These are phyloP conservation scores for Moringa oleifera DNA, from an alignment of 345 rosid genomes.

Conservation along the genomic window DNA sequence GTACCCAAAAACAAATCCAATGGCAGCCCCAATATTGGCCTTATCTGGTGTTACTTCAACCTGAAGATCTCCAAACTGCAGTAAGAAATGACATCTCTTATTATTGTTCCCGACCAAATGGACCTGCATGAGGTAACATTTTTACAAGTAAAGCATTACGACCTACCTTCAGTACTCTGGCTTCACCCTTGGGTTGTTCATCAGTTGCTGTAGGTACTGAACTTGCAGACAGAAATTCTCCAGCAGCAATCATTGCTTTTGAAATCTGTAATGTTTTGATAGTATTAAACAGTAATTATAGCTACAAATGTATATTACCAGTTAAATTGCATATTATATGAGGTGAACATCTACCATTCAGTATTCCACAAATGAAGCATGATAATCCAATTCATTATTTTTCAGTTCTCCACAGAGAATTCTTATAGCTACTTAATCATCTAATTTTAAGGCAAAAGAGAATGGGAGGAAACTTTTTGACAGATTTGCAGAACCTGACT, in stretches of 20 bases:
- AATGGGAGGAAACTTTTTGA: not conserved
- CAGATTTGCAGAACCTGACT: too few species aligned
- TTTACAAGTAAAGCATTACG: not conserved
- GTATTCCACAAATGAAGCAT: not conserved
- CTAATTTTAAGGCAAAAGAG: not conserved
- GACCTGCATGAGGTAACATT: slow-evolving; percentile 1
- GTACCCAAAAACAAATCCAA: slow-evolving; percentile 71
- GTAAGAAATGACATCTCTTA: not conserved
- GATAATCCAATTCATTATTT: too few species aligned
- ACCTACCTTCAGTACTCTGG: slow-evolving; percentile 69
- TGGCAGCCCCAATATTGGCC: slow-evolving; percentile 71
- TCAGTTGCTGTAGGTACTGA: slow-evolving; percentile 27
- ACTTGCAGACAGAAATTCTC: slow-evolving; percentile 51
- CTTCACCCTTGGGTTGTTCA: slow-evolving; percentile 36
- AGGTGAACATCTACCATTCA: not conserved
- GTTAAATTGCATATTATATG: not conserved
- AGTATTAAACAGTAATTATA: not conserved
- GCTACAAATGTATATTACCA: not conserved
- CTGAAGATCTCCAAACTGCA: slow-evolving; percentile 95
- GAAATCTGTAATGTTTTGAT: slow-evolving; percentile 52
- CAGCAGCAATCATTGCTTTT: slow-evolving; percentile 64
- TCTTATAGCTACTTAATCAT: not conserved
- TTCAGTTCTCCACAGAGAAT: not conserved
- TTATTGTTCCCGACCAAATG: not conserved
- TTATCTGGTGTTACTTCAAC: slow-evolving; percentile 64